Conservation (phyloP, 1,139 yeast species). For the Nakaseomyces nivariensis region DNA sequence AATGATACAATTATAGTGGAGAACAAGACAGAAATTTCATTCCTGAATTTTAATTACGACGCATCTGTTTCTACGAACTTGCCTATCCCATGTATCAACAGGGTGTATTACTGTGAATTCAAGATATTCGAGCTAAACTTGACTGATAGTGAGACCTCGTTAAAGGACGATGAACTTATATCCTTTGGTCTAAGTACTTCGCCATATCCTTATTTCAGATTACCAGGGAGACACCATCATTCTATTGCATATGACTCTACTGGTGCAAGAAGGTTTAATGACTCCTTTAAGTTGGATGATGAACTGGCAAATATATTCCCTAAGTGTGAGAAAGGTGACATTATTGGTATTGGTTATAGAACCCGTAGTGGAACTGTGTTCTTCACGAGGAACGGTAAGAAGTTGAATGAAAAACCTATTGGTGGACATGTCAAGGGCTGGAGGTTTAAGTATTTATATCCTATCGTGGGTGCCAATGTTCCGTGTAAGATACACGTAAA, state of each 20-base stretch:
- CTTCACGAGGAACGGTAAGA: constrained; percentile 62
- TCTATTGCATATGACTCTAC: constrained; percentile 80
- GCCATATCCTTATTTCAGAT: constrained; percentile 81
- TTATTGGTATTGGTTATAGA: constrained; percentile 57
- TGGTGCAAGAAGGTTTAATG: constrained; percentile 71
- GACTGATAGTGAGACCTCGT: constrained; percentile 30
- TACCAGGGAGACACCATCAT: constrained; percentile 67
- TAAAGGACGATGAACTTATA: constrained; percentile 34
- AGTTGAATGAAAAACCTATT: constrained; percentile 51
- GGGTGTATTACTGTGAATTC: constrained; percentile 84
- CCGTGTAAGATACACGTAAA: constrained; percentile 71
- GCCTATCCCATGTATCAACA: constrained; percentile 79
- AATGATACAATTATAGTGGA: constrained; percentile 53
- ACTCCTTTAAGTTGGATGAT: constrained; percentile 55
- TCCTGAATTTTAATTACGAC: constrained; percentile 56
- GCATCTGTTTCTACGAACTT: constrained; percentile 76
- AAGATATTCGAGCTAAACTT: constrained; percentile 44
- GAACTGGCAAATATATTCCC: constrained; percentile 53
- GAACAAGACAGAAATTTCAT: constrained; percentile 69
- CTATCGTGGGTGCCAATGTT: constrained; percentile 79
- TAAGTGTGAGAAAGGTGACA: constrained; percentile 60
- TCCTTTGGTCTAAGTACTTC: constrained; percentile 76
- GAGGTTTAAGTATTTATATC: constrained; percentile 70
- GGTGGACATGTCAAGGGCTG: constrained; percentile 76
- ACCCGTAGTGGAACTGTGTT: constrained; percentile 52